Conservation (phyloP, 169 alveolate genomes). For the Theileria equi region DNA sequence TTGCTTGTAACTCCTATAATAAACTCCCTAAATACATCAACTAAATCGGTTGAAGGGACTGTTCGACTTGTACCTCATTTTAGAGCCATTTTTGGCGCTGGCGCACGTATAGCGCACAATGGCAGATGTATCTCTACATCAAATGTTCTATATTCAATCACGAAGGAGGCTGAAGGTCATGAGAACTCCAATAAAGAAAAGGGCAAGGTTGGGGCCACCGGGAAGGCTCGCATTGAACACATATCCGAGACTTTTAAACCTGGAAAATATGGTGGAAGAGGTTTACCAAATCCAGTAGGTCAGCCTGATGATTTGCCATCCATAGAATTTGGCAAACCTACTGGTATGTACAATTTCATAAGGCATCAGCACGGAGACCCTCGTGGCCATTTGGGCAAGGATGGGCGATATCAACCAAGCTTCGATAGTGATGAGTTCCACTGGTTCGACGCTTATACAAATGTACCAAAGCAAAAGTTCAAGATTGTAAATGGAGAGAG, state of each 20-base stretch:
- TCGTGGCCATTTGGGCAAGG: conserved; percentile 77
- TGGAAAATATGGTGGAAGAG: conserved; percentile 59
- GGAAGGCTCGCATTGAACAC: neutral
- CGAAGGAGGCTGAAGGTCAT: neutral
- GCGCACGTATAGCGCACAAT: too few relatives aligned
- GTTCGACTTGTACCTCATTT: too few relatives aligned
- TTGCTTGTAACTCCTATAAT: too few relatives aligned
- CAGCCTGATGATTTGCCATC: conserved; percentile 61
- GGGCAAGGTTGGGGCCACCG: neutral
- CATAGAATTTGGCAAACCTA: conserved; percentile 65
- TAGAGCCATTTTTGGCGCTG: too few relatives aligned
- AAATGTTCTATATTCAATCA: neutral
- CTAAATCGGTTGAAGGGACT: too few relatives aligned
- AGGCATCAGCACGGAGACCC: conserved; percentile 82
- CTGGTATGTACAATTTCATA: conserved; percentile 72
- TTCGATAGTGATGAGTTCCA: conserved; percentile 74
- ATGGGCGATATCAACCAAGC: conserved; percentile 72
- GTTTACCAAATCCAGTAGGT: conserved; percentile 60
- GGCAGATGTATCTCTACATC: conserved; percentile 1
- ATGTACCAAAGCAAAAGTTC: conserved; percentile 76
- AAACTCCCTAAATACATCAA: too few relatives aligned
- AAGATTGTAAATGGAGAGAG: conserved; percentile 79
- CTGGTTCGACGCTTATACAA: conserved; percentile 78
- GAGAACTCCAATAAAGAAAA: neutral
- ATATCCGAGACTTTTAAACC: conserved; percentile 19